Base-by-base conservation (phyloP, 176 grass and related monocot genomes). In the Alopecurus myosuroides region DNA sequence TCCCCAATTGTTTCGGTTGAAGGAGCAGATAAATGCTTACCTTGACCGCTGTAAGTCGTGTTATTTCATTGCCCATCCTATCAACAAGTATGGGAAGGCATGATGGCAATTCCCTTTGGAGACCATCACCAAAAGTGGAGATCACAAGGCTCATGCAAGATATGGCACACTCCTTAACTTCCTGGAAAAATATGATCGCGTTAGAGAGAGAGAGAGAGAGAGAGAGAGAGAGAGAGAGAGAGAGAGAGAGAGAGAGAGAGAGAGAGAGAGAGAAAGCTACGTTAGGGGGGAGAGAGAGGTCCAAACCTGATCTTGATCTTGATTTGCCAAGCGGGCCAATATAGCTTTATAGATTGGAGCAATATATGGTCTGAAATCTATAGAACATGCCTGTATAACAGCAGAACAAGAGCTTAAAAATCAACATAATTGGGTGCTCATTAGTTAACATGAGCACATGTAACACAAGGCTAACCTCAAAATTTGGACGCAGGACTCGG, bases 51-150 rank as follows among this genome's bases (percentile, higher is more conserved):
- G 97, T 99, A 80, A 99, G 97, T 76, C 97, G 80, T 70, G 97
- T 99, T 55, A 99, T 99, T 92, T 99, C 97, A 86, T 99, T 99
- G 81, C 97, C 91, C 97, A 99, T 99, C 76, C 97, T 92, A 85
- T 99, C 97, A 78, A 99, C 97, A 57, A 99, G 94, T 83, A 99
- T 96, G 35, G 97, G 97, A 88, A 99, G 97, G 81, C 97, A 99
- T 42, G 91, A 80, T 4, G 91, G 88, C 69, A 99, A 81, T 77
- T 99, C 93, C 20, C 88, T 96, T 84, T 94, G 91, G 63, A 99
- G 89, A 53, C 85, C 63, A 89, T 99, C 97, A 81, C 94, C 97
- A 91, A 96, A 99, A 68, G 89, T 96, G 49, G 91, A 96, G 66
- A 99, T 91, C 62, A 96, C 97, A 58, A 96, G 88, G 83, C 97